Evolutionary conservation across 306 rosid species (phyloP), one percentile per base, ranked within the genome.

Genomic region (Citrullus amarus): DNA sequence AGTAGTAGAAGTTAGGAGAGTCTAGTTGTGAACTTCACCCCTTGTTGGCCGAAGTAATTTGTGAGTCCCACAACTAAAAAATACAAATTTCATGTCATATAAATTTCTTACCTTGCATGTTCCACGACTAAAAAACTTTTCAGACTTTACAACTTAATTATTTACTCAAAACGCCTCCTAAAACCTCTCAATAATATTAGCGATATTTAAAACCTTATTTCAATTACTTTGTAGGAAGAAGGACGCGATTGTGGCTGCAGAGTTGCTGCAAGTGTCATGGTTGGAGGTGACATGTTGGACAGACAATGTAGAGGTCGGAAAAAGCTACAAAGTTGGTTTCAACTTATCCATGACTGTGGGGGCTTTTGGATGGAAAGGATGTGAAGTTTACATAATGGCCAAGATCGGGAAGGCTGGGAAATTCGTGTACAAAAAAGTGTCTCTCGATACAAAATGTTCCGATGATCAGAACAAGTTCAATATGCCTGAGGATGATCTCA

Each of bases 261-360:
- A 89, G 48, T 70, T 91, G 80, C 20, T 79, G 36, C 97, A 93
- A 51, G 98, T 91, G 9, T 91, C 88, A 14, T 93, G 98, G 98
- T 79, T 93, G 18, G 97, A 93, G 73, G 91, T 93, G 62, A 88
- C 96, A 0, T 86, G 90, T 0, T 2, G 54, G 8, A 78, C 61
- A 3, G 0, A 0, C 13, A n/a, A 20, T 0, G 4, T 20, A 6
- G 0, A 0, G 0, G 0, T 0, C 0, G 17, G 14, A 7, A 25
- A 7, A 20, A 63, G 0, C 0, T 93, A 90, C 13, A 4, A 0
- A 0, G 67, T 93, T 12, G 8, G 2, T 3, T 93, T 93, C 51
- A 0, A 38, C 0, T 79, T 91, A 15, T 71, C 20, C 1, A 50
- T 90, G 20, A 83, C 75, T 17, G 9, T 58, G 0, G 85, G 83